Conservation (phyloP, 2,329 filamentous ascomycete genomes). For the Ophidiomyces ophidiicola region DNA sequence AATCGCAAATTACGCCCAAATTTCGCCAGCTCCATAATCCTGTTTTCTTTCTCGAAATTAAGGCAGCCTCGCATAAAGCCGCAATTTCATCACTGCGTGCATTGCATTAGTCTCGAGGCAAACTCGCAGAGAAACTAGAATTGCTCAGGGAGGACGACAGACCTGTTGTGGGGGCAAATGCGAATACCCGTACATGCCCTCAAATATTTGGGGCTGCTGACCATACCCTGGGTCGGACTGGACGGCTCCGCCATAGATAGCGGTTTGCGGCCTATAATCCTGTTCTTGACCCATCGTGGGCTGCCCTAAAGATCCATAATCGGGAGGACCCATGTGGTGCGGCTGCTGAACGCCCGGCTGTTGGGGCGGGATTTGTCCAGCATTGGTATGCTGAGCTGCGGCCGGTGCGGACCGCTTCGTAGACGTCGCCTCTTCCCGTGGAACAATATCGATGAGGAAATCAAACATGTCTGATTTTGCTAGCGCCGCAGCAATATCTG, state of each 20-base stretch:
- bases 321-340: slow-evolving; percentile 45
- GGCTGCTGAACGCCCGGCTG: slow-evolving; percentile 41
- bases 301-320: slow-evolving; percentile 48
- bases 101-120: neutral
- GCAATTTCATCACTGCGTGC: slow-evolving; percentile 4
- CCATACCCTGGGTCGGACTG: slow-evolving; percentile 65
- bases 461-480: slow-evolving; percentile 99
- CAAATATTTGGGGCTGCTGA: slow-evolving; percentile 67
- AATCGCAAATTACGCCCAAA: neutral
- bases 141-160: slow-evolving; percentile 25
- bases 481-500: slow-evolving; percentile 88
- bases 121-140: neutral
- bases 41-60: neutral
- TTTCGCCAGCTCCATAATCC: slow-evolving; percentile 7
- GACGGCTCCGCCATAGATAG: slow-evolving; percentile 72
- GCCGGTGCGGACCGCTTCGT: slow-evolving; percentile 55
- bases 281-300: slow-evolving; percentile 56
- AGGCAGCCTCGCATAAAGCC: neutral
- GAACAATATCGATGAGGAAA: slow-evolving; percentile 97
- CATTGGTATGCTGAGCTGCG: slow-evolving; percentile 7
- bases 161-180: slow-evolving; percentile 75
- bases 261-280: slow-evolving; percentile 64
- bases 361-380: slow-evolving; percentile 28
- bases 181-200: slow-evolving; percentile 75
- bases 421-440: slow-evolving; percentile 79